phyloP scores from a whole-genome alignment of 768 basidiomycete genomes.

The Lactarius evosmus region DNA sequence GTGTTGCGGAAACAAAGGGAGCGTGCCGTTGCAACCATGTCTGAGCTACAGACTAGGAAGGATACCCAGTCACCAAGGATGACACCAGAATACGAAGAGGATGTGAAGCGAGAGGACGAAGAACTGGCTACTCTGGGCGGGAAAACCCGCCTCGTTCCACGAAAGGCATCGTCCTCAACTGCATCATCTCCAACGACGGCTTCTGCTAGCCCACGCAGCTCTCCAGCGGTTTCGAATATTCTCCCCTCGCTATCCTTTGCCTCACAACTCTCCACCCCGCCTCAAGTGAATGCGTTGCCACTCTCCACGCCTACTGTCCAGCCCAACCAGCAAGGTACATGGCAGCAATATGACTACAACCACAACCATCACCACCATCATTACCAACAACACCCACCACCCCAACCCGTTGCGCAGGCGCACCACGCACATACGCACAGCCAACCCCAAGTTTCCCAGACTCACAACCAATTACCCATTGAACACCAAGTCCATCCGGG shows the following conservation, averaged over 20 bases:
- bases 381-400: slow-evolving; percentile 8
- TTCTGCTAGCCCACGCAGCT: slow-evolving; percentile 36
- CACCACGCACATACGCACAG: slow-evolving; percentile 13
- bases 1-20: slow-evolving; percentile 56
- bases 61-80: slow-evolving; percentile 34
- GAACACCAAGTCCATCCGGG: slow-evolving; percentile 20
- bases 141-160: slow-evolving; percentile 57
- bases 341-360: slow-evolving; percentile 18
- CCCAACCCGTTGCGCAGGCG: slow-evolving; percentile 6
- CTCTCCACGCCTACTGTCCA: slow-evolving; percentile 2
- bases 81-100: slow-evolving; percentile 27
- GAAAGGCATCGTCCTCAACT: slow-evolving; percentile 42
- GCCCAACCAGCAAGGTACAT: slow-evolving; percentile 2
- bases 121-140: slow-evolving; percentile 61
- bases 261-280: slow-evolving; percentile 48
- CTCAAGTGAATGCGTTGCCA: slow-evolving; percentile 30
- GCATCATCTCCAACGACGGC: slow-evolving; percentile 34
- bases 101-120: slow-evolving; percentile 57
- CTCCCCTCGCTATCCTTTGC: slow-evolving; percentile 40
- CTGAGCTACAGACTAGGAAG: slow-evolving; percentile 34
- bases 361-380: slow-evolving; percentile 9
- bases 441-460: slow-evolving; percentile 13
- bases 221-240: slow-evolving; percentile 26
- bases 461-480: slow-evolving; percentile 18
- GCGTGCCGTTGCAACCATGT: slow-evolving; percentile 42